Conservation (phyloP, 768 basidiomycete genomes). For the Termitomyces sp. region DNA sequence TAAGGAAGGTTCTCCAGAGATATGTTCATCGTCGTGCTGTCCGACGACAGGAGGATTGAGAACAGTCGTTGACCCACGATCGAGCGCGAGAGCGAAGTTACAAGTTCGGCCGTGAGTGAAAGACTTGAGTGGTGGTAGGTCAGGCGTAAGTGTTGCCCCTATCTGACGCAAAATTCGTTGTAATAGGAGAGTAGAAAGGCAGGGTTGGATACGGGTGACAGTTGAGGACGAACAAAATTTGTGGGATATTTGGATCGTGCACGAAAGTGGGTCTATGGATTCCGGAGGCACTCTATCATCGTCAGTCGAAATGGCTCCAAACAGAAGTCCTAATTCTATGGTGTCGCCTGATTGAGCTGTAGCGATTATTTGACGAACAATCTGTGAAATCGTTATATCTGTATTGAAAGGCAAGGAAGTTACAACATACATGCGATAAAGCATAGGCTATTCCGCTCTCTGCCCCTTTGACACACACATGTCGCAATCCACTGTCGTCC, state of each 20-base stretch:
- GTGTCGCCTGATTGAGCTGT: slow-evolving; percentile 71
- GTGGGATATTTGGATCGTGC: slow-evolving; percentile 44
- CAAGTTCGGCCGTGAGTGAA: slow-evolving; percentile 49
- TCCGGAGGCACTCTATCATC: slow-evolving; percentile 17
- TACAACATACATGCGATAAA: slow-evolving; percentile 70
- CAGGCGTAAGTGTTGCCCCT: slow-evolving; percentile 41
- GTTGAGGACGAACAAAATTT: slow-evolving; percentile 27
- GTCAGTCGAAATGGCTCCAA: slow-evolving; percentile 23
- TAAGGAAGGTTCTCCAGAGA: slow-evolving; percentile 69
- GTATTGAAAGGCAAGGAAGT: slow-evolving; percentile 12
- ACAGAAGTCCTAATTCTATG: slow-evolving; percentile 76
- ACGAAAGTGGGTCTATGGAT: slow-evolving; percentile 30
- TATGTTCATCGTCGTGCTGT: slow-evolving; percentile 40
- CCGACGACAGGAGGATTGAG: slow-evolving; percentile 32
- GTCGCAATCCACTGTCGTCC: slow-evolving; percentile 76
- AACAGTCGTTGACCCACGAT: slow-evolving; percentile 46
- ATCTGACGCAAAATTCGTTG: slow-evolving; percentile 56
- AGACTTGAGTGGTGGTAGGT: slow-evolving; percentile 35
- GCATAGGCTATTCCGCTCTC: slow-evolving; percentile 80
- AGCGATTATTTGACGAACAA: slow-evolving; percentile 76
- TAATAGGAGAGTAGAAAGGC: slow-evolving; percentile 44
- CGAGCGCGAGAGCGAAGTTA: slow-evolving; percentile 60
- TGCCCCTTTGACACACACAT: slow-evolving; percentile 78
- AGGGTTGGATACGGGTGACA: slow-evolving; percentile 34
- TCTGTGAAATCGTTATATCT: slow-evolving; percentile 33